Base-by-base conservation (phyloP, 441 rosid species). In the Macaranga tanarius region DNA sequence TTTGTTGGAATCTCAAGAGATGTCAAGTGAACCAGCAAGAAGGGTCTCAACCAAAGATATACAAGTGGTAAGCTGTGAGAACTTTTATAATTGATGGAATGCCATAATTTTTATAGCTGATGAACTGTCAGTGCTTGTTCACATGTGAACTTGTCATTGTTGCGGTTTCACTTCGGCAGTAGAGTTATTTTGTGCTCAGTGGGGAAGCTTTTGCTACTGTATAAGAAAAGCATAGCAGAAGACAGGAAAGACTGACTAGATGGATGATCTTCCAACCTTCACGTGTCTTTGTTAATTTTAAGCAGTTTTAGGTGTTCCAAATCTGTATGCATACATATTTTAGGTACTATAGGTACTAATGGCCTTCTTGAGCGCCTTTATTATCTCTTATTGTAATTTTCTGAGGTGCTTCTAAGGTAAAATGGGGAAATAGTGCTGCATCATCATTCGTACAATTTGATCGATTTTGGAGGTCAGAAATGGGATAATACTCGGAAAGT, bases 41-140 rank as follows among this genome's bases (percentile, higher is more conserved):
- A 87, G 94, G 81, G 97, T 94, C 40, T 92, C 97, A 22, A 90
- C 92, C 56, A 88, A 86, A 82, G 95, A 94, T 82, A 92, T 94
- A 76, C 97, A 94, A 84, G 82, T 88, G 82, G 98, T 93, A 79
- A 79, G 83, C 57, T 48, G 26, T 51, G 54, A 69, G 26, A 67
- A 42, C 55, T 68, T 56, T 25, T 25, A 58, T 52, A 7, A 7
- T 42, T 42, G 11, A 42, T 7, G 11, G 38, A 31, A 31, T 31
- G 38, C 38, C 38, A 31, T 31, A 1, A 3, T 31, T 31, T 31
- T 42, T 42, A 10, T 42, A 52, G 22, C 17, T 52, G 25, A 4
- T 19, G 59, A 16, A 56, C 25, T 55, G 2, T 10, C 6, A 22
- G 12, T 56, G 11, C 17, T n/a, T 51, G 44, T 51, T 28, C 7